Conservation (phyloP, 2,329 filamentous ascomycete species). For the Sporothrix curviconia region DNA sequence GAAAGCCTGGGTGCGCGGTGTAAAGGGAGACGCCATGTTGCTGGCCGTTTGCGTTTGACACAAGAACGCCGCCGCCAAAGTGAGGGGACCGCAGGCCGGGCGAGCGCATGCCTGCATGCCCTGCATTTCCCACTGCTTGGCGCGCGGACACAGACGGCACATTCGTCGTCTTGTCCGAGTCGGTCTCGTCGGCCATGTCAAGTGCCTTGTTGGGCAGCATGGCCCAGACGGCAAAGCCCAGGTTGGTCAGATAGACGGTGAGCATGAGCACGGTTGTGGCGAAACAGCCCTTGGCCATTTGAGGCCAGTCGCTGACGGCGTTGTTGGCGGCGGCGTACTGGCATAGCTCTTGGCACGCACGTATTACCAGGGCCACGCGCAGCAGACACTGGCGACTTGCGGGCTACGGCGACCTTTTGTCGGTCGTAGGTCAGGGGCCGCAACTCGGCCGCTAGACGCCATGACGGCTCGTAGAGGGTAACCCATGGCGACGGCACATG, state of each 20-base stretch:
- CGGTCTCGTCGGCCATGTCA: constrained; percentile 38
- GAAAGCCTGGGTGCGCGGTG: constrained; percentile 40
- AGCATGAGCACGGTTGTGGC: constrained; percentile 60
- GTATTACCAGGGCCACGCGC: constrained; percentile 68
- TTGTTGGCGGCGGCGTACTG: constrained; percentile 48
- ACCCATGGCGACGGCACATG: constrained; percentile 50
- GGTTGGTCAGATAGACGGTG: constrained; percentile 51
- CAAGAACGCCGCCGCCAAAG: not conserved
- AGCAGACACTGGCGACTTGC: too few species aligned
- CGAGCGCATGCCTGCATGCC: constrained; percentile 11
- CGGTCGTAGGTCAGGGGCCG: constrained; percentile 36
- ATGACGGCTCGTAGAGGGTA: constrained; percentile 57
- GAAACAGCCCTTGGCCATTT: constrained; percentile 61
- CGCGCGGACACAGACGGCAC: constrained; percentile 24
- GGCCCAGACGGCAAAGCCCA: constrained; percentile 53
- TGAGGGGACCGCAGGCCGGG: not conserved
- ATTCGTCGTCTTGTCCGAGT: constrained; percentile 30
- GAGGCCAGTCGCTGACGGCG: constrained; percentile 54
- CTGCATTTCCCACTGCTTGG: constrained; percentile 43
- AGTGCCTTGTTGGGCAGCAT: constrained; percentile 51
- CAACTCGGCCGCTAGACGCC: constrained; percentile 65
- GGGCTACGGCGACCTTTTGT: too few species aligned
- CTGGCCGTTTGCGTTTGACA: not conserved
- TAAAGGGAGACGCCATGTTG: constrained; percentile 12
- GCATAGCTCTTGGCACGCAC: constrained; percentile 64